Percentiles rank a stretch among this genome's conserved stretches.
These are phyloP conservation scores for Pythium aristosporum DNA, from an alignment of 352 stramenopile genomes.

Conservation along the genomic window DNA sequence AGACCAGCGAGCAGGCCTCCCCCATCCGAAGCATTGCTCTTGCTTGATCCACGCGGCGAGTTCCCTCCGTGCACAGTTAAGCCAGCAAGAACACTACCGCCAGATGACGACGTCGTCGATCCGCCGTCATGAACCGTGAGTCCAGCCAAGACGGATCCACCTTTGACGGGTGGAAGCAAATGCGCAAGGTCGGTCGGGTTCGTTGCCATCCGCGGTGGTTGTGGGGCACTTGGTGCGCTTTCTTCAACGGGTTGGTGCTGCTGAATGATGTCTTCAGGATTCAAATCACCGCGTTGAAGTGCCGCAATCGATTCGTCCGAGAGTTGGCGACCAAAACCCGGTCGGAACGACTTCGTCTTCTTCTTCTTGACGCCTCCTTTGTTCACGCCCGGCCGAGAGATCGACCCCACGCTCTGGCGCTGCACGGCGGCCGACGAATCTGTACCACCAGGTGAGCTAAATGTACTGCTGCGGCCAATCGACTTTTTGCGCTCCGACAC, in stretches of 20 bases:
- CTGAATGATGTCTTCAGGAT: slow-evolving; percentile 67
- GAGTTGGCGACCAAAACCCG: slow-evolving; percentile 78
- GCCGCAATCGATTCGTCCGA: slow-evolving; percentile 81
- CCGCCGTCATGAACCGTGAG: slow-evolving; percentile 52
- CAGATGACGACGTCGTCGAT: slow-evolving; percentile 10
- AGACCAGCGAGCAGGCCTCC: slow-evolving; percentile 52
- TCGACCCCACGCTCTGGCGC: slow-evolving; percentile 8
- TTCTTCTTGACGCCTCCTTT: slow-evolving; percentile 65
- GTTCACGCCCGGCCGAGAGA: slow-evolving; percentile 22
- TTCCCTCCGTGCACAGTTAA: slow-evolving; percentile 62
- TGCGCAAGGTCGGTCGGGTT: slow-evolving; percentile 64
- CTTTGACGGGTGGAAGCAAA: slow-evolving; percentile 53
- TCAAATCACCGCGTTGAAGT: slow-evolving; percentile 73
- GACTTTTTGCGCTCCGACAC: slow-evolving; percentile 22
- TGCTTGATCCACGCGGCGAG: slow-evolving; percentile 31
- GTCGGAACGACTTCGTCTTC: slow-evolving; percentile 85
- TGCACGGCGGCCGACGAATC: slow-evolving; percentile 6
- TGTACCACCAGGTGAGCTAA: slow-evolving; percentile 35
- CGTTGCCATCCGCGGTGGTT: slow-evolving; percentile 27
- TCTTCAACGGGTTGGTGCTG: slow-evolving; percentile 19
- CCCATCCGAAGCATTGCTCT: slow-evolving; percentile 16
- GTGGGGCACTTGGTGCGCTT: slow-evolving; percentile 20
- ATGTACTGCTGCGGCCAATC: slow-evolving; percentile 32
- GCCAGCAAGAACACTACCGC: slow-evolving; percentile 52
- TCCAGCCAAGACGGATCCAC: slow-evolving; percentile 58